These are phyloP conservation scores for Aureobasidium sp. DNA, from an alignment of 2,329 filamentous ascomycete species.

Conservation along the genomic window DNA sequence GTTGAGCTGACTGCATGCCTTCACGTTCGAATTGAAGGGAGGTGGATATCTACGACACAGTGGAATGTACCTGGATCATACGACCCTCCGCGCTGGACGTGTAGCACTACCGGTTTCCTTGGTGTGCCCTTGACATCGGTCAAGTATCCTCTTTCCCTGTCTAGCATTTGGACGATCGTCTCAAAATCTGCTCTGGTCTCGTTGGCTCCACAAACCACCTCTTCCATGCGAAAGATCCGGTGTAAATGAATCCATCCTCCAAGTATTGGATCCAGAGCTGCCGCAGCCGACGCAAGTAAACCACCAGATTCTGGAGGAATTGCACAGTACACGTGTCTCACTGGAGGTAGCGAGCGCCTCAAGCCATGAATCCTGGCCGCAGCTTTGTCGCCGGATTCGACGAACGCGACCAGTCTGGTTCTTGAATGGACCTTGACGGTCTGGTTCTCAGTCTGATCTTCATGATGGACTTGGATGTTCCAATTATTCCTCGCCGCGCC, in stretches of 20 bases:
- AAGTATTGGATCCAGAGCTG: slow-evolving; percentile 36
- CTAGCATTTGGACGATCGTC: slow-evolving; percentile 18
- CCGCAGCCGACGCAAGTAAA: slow-evolving; percentile 45
- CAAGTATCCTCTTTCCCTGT: slow-evolving; percentile 14
- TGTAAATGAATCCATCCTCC: slow-evolving; percentile 56
- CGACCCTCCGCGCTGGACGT: slow-evolving; percentile 50
- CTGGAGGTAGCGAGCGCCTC: slow-evolving; percentile 25
- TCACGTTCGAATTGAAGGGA: slow-evolving; percentile 7
- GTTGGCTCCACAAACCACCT: slow-evolving; percentile 39
- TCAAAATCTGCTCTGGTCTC: slow-evolving; percentile 33
- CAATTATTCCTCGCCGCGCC: slow-evolving; percentile 38
- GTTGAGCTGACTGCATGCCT: background rate
- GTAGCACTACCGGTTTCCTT: slow-evolving; percentile 27
- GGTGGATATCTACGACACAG: slow-evolving; percentile 51
- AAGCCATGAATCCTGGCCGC: slow-evolving; percentile 22
- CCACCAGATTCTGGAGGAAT: slow-evolving; percentile 47
- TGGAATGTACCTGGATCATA: slow-evolving; percentile 57
- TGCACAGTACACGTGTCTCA: slow-evolving; percentile 55
- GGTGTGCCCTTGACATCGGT: background rate
- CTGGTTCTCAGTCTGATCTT: background rate
- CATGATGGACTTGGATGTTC: slow-evolving; percentile 19
- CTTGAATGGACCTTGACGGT: background rate
- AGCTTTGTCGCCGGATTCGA: slow-evolving; percentile 35
- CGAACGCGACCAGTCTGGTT: slow-evolving; percentile 33
- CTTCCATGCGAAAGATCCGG: slow-evolving; percentile 48